Percentiles rank a stretch among this genome's conserved stretches.
Evolutionary conservation across 257 asterid genomes (phyloP).

Genomic region (Jaltomata sinuosa): DNA sequence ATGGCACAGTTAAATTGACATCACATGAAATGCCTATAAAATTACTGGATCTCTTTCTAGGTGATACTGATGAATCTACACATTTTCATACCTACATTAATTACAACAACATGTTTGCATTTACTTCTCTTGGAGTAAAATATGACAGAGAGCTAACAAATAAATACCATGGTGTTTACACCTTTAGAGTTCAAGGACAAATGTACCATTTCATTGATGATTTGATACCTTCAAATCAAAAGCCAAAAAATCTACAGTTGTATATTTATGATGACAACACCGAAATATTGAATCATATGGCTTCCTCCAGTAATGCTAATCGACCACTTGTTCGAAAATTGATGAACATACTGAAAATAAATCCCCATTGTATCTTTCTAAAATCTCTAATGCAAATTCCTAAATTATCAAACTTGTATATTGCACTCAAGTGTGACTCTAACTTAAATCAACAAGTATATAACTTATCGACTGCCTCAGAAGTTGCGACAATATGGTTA

Average conservation of each 20-base stretch:
- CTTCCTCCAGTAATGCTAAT: too few relatives aligned
- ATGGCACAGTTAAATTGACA: neutral
- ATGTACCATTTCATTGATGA: neutral
- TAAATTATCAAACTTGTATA: too few relatives aligned
- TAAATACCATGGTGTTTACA: neutral
- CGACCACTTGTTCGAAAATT: neutral
- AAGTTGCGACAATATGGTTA: neutral
- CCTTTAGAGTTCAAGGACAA: neutral
- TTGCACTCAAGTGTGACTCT: too few relatives aligned
- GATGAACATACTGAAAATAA: too few relatives aligned
- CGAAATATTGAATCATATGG: neutral
- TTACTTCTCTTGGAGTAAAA: neutral
- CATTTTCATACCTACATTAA: neutral
- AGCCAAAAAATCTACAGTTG: neutral
- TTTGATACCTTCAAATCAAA: neutral
- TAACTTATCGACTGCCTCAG: neutral
- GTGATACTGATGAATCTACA: neutral
- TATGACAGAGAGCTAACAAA: neutral
- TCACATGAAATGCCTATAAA: neutral
- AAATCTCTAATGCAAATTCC: neutral
- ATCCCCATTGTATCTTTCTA: neutral
- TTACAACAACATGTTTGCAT: neutral
- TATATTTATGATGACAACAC: neutral
- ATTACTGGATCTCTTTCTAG: neutral
- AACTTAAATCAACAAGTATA: neutral